These are phyloP conservation scores for Coniochaeta hoffmannii DNA, from an alignment of 2,329 filamentous ascomycete species.

Conservation along the genomic window DNA sequence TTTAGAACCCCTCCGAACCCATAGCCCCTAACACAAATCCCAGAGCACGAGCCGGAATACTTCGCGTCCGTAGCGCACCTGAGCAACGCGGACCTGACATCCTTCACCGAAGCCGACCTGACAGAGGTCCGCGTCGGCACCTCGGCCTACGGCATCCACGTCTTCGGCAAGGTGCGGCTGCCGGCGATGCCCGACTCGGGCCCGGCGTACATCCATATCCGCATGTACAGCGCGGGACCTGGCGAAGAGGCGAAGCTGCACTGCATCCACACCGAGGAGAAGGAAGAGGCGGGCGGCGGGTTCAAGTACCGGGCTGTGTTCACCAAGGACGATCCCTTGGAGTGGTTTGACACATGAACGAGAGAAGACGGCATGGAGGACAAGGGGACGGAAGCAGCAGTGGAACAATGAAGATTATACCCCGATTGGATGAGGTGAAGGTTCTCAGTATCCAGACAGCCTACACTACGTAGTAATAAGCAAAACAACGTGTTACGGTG, in stretches of 20 bases:
- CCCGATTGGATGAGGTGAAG: not conserved
- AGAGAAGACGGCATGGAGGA: constrained; percentile 5
- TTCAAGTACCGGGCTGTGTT: constrained; percentile 39
- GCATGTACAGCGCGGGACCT: constrained; percentile 34
- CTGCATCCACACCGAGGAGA: constrained; percentile 39
- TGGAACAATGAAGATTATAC: not conserved
- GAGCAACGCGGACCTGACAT: constrained; percentile 28
- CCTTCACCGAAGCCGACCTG: constrained; percentile 31
- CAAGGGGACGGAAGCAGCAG: not conserved
- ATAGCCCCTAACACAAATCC: not conserved
- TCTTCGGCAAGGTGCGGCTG: constrained; percentile 42
- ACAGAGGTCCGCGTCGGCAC: constrained; percentile 34
- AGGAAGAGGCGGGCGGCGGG: constrained; percentile 31
- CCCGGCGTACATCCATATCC: constrained; percentile 38
- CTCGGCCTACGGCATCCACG: constrained; percentile 39
- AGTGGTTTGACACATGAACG: constrained; percentile 46
- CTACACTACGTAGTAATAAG: not conserved
- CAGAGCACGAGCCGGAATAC: constrained; percentile 48
- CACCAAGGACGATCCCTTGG: constrained; percentile 34
- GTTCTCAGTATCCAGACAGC: not conserved
- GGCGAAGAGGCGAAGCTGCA: constrained; percentile 34
- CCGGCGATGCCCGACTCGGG: constrained; percentile 29
- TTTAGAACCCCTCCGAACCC: no score
- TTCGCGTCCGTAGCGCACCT: constrained; percentile 39
- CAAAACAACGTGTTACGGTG: not conserved